phyloP scores from a whole-genome alignment of 768 basidiomycete genomes.

The Podaxis sp. region DNA sequence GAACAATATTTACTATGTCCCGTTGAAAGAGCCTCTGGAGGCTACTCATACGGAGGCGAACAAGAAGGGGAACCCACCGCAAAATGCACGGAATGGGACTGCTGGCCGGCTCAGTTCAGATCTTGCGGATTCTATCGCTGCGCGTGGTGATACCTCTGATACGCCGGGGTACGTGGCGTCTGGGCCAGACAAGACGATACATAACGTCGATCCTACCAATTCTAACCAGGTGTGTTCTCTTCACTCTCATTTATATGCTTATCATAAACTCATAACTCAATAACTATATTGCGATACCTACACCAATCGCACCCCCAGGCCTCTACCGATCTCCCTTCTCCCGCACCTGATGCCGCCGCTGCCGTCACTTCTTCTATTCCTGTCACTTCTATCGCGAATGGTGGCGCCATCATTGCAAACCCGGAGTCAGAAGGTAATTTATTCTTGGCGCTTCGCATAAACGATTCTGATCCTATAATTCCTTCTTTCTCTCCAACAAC shows the following conservation, averaged over 20 bases:
- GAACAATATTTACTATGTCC: conserved; percentile 66
- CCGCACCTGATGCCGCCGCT: conserved; percentile 16
- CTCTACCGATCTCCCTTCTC: conserved; percentile 14
- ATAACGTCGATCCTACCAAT: conserved; percentile 42
- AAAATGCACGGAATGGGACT: conserved; percentile 19
- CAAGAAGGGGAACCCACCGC: conserved; percentile 12
- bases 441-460: not conserved
- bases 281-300: conserved; percentile 29
- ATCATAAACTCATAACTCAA: not conserved
- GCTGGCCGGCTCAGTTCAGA: conserved; percentile 35
- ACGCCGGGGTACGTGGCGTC: conserved; percentile 39
- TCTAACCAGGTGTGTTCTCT: conserved; percentile 29
- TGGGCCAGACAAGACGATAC: conserved; percentile 38
- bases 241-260: not conserved
- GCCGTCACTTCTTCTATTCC: conserved; percentile 17
- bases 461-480: not conserved
- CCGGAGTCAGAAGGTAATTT: not conserved
- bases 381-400: not conserved
- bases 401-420: not conserved
- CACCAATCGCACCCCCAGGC: conserved; percentile 27
- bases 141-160: conserved; percentile 38
- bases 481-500: not conserved
- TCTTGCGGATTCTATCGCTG: conserved; percentile 36
- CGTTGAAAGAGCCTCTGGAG: conserved; percentile 33
- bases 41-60: conserved; percentile 6